These are phyloP conservation scores for Penicillium arizonense DNA, from an alignment of 495 filamentous ascomycete species.

Conservation along the genomic window DNA sequence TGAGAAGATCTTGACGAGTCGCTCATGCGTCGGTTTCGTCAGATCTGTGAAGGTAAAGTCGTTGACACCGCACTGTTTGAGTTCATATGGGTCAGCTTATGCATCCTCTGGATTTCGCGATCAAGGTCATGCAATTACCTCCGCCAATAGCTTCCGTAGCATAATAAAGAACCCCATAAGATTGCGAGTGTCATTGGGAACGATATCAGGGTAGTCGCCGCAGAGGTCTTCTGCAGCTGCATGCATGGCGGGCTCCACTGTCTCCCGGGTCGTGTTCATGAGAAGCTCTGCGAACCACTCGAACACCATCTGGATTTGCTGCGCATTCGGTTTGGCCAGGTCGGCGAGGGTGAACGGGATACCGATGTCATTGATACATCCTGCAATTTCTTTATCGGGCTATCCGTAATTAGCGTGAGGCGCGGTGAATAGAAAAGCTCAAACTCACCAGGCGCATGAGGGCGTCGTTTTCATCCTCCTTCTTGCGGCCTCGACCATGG, in stretches of 20 bases:
- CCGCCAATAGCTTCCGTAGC: constrained; percentile 69
- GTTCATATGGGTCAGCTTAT: constrained; percentile 2
- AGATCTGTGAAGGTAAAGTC: constrained; percentile 93
- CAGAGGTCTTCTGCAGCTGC: constrained; percentile 83
- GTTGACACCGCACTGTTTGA: constrained; percentile 69
- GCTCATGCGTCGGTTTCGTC: constrained; percentile 80
- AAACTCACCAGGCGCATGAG: constrained; percentile 77
- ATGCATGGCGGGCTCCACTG: constrained; percentile 91
- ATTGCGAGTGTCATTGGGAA: constrained; percentile 83
- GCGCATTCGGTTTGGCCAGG: constrained; percentile 87
- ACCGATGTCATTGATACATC: constrained; percentile 94
- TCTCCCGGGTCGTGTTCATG: constrained; percentile 85
- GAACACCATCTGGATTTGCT: constrained; percentile 92
- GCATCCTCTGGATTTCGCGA: neutral
- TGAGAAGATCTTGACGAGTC: constrained; percentile 87
- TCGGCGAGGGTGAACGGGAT: constrained; percentile 85
- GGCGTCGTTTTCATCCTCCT: constrained; percentile 79
- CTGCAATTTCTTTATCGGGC: constrained; percentile 87
- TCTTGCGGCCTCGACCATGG: constrained; percentile 62
- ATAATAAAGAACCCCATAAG: constrained; percentile 90
- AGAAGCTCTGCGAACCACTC: constrained; percentile 95
- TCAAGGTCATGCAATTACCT: constrained; percentile 39
- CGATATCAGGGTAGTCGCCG: constrained; percentile 76
- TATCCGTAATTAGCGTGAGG: constrained; percentile 26
- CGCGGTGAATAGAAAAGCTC: neutral